phyloP scores from a whole-genome alignment of 2,329 filamentous ascomycete genomes.

The Cladobotryum protrusum region DNA sequence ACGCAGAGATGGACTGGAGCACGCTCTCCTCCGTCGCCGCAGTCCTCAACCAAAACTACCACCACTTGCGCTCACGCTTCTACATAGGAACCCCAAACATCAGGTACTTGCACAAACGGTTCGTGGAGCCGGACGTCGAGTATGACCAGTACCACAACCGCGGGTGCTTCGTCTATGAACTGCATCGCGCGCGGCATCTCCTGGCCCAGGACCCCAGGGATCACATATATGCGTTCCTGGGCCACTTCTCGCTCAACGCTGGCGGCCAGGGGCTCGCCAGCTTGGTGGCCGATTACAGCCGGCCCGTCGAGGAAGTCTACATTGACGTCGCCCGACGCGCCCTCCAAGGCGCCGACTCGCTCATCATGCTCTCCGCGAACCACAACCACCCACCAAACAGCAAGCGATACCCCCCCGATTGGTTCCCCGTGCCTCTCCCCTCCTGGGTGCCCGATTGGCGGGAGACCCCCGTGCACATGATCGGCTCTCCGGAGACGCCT shows the following conservation, averaged over 20 bases:
- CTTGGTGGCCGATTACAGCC: slow-evolving; percentile 25
- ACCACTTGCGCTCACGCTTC: slow-evolving; percentile 25
- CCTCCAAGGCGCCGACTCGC: slow-evolving; percentile 21
- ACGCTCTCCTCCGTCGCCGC: slow-evolving; percentile 24
- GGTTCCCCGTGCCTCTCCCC: slow-evolving; percentile 16
- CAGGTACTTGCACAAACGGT: slow-evolving; percentile 26
- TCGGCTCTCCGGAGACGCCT: slow-evolving; percentile 25
- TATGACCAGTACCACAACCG: slow-evolving; percentile 26
- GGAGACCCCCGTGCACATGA: slow-evolving; percentile 24
- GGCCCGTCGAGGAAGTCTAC: slow-evolving; percentile 26
- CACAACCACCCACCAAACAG: slow-evolving; percentile 11
- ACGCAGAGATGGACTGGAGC: slow-evolving; percentile 27
- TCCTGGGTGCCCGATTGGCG: slow-evolving; percentile 36
- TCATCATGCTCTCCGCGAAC: slow-evolving; percentile 26
- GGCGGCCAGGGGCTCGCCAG: slow-evolving; percentile 18
- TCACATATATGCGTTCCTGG: slow-evolving; percentile 31
- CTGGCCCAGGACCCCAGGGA: slow-evolving; percentile 28
- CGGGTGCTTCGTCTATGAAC: slow-evolving; percentile 30
- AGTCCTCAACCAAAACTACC: slow-evolving; percentile 28
- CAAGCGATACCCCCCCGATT: not conserved
- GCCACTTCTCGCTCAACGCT: slow-evolving; percentile 26
- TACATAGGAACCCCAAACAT: slow-evolving; percentile 27
- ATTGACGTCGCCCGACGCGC: slow-evolving; percentile 26
- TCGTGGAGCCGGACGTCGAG: slow-evolving; percentile 25
- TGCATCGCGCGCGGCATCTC: slow-evolving; percentile 29